A percentile compares a stretch with the other conserved stretches of the same genome.
Conservation (phyloP, 768 basidiomycete species). For the Lactarius hatsudake region DNA sequence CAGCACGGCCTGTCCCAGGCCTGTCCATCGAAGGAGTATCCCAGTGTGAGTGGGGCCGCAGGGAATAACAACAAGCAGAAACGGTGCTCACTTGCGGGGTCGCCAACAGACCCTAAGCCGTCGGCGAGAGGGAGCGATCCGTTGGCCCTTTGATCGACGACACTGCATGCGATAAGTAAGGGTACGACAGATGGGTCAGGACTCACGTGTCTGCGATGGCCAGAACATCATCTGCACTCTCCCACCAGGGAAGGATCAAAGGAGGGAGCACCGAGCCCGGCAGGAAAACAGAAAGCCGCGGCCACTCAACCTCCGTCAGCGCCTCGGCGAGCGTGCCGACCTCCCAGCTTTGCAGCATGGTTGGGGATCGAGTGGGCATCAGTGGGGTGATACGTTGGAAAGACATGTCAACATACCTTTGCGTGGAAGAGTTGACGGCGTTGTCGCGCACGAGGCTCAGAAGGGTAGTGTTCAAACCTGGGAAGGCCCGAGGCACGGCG, state of each 20-base stretch:
- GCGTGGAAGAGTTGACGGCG: slow-evolving; percentile 30
- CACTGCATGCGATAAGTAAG: slow-evolving; percentile 32
- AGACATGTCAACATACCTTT: slow-evolving; percentile 8
- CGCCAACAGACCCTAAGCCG: slow-evolving; percentile 52
- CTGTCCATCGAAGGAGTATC: slow-evolving; percentile 29
- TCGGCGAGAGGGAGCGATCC: slow-evolving; percentile 43
- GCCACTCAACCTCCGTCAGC: slow-evolving; percentile 50
- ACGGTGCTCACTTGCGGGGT: slow-evolving; percentile 49
- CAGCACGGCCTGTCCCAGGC: slow-evolving; percentile 51
- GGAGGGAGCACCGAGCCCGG: slow-evolving; percentile 44
- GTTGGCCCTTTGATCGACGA: slow-evolving; percentile 39
- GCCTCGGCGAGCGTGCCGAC: slow-evolving; percentile 57
- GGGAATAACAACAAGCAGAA: not conserved
- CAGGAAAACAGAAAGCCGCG: slow-evolving; percentile 49
- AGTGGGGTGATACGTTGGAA: not conserved
- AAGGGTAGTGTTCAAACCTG: slow-evolving; percentile 1
- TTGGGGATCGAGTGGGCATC: not conserved
- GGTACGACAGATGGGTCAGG: not conserved
- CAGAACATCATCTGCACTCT: slow-evolving; percentile 42
- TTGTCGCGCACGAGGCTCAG: slow-evolving; percentile 30
- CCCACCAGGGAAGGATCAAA: slow-evolving; percentile 29
- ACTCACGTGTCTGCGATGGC: slow-evolving; percentile 41
- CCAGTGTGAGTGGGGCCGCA: not conserved
- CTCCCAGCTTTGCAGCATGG: slow-evolving; percentile 50
- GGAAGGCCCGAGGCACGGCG: not conserved